phyloP scores from a whole-genome alignment of 352 stramenopile species.

The Elongisporangium anandrum region DNA sequence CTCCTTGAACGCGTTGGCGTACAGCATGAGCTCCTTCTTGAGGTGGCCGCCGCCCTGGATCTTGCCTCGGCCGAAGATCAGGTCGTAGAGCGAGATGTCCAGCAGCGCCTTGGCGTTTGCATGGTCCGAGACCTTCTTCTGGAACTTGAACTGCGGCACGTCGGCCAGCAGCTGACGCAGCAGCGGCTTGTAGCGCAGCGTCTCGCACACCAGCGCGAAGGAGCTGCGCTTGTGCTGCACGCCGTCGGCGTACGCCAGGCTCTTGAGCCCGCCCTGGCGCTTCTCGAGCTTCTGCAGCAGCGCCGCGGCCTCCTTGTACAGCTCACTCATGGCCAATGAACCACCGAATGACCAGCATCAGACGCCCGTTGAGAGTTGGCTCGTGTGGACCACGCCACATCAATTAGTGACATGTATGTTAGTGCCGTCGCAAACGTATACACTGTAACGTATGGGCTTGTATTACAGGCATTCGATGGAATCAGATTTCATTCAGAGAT shows the following conservation, averaged over 20 bases:
- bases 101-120: conserved; percentile 41
- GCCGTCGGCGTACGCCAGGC: conserved; percentile 73
- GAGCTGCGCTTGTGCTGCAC: conserved; percentile 86
- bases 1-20: conserved; percentile 64
- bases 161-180: conserved; percentile 61
- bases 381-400: neutral
- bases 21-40: conserved; percentile 82
- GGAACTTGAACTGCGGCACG: conserved; percentile 64
- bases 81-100: conserved; percentile 83
- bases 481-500: neutral
- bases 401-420: neutral
- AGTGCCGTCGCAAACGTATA: no score
- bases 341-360: neutral
- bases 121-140: conserved; percentile 42
- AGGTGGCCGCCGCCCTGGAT: conserved; percentile 85
- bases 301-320: conserved; percentile 78
- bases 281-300: conserved; percentile 76
- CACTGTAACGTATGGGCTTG: neutral
- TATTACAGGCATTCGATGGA: neutral
- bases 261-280: conserved; percentile 80
- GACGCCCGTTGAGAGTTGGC: neutral
- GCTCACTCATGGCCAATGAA: conserved; percentile 59
- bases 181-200: conserved; percentile 82
- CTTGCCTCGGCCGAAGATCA: conserved; percentile 81
- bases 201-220: conserved; percentile 87